Percentiles rank a stretch among this genome's conserved stretches.
phyloP scores from a whole-genome alignment of 805 yeast species.

The Candida taoyuanica region DNA sequence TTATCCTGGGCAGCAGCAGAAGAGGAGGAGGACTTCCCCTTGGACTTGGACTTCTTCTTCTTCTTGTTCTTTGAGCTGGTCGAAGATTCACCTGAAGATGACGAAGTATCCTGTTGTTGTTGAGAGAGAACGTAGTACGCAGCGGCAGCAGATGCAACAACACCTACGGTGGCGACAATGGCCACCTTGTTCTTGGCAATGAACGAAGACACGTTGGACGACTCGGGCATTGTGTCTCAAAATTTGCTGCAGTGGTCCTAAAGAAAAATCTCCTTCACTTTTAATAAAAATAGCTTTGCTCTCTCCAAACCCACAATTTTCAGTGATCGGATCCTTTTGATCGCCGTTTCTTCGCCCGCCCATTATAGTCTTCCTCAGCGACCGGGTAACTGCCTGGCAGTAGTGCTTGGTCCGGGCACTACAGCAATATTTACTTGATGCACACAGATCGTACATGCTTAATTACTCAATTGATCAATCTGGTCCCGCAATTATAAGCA shows the following conservation, averaged over 20 bases:
- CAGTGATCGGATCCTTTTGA: too few relatives aligned
- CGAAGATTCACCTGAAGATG: slow-evolving; percentile 9
- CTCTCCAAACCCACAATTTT: not conserved
- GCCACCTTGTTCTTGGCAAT: slow-evolving; percentile 50
- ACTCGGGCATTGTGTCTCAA: slow-evolving; percentile 30
- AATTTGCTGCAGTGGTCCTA: too few relatives aligned
- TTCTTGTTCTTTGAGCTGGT: slow-evolving; percentile 36
- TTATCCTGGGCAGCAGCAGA: not conserved
- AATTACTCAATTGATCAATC: too few relatives aligned
- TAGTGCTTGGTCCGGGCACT: too few relatives aligned
- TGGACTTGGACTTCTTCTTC: slow-evolving; percentile 34
- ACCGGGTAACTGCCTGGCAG: too few relatives aligned
- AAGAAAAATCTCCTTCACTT: not conserved
- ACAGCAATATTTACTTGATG: too few relatives aligned
- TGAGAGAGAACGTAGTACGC: slow-evolving; percentile 48
- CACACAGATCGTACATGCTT: too few relatives aligned
- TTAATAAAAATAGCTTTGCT: not conserved
- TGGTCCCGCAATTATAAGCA: too few relatives aligned
- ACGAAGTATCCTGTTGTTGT: slow-evolving; percentile 24
- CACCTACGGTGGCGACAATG: slow-evolving; percentile 56
- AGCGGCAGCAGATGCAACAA: slow-evolving; percentile 59
- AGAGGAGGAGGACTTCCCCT: slow-evolving; percentile 16
- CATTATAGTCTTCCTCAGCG: too few relatives aligned
- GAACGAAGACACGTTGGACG: slow-evolving; percentile 23
- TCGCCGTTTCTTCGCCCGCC: too few relatives aligned